phyloP scores from a whole-genome alignment of 352 stramenopile species.

The Phytophthora kernoviae region DNA sequence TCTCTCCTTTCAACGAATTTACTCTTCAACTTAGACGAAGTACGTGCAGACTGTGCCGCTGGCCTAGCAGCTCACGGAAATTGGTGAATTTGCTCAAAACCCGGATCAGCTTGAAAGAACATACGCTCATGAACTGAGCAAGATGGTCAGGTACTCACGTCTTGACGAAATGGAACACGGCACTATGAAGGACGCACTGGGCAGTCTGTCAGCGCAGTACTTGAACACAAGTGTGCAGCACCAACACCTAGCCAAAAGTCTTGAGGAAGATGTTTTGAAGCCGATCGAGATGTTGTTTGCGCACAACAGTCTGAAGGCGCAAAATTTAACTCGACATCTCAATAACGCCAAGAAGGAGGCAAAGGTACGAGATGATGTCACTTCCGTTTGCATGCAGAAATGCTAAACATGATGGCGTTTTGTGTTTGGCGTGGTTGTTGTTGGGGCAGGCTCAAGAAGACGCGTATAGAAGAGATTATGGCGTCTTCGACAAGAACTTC shows the following conservation, averaged over 20 bases:
- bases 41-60: conserved; percentile 45
- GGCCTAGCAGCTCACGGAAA: conserved; percentile 61
- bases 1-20: conserved; percentile 72
- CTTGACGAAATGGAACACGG: conserved; percentile 62
- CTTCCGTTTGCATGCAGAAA: neutral
- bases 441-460: conserved; percentile 55
- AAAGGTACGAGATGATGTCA: conserved; percentile 39
- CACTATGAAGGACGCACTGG: conserved; percentile 62
- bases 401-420: neutral
- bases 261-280: conserved; percentile 78
- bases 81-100: conserved; percentile 71
- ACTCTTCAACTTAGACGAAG: conserved; percentile 79
- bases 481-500: conserved; percentile 75
- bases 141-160: conserved; percentile 63
- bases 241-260: conserved; percentile 62
- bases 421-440: conserved; percentile 7
- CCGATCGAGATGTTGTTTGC: conserved; percentile 70
- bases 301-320: conserved; percentile 57
- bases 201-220: conserved; percentile 72
- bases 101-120: conserved; percentile 70
- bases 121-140: conserved; percentile 71
- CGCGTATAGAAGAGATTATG: conserved; percentile 74
- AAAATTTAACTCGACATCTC: conserved; percentile 58
- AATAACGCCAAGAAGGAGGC: conserved; percentile 78
- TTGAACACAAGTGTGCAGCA: conserved; percentile 87